Evolutionary conservation across 2,329 filamentous ascomycete genomes (phyloP).

Genomic region (Calonectria hawksworthii): DNA sequence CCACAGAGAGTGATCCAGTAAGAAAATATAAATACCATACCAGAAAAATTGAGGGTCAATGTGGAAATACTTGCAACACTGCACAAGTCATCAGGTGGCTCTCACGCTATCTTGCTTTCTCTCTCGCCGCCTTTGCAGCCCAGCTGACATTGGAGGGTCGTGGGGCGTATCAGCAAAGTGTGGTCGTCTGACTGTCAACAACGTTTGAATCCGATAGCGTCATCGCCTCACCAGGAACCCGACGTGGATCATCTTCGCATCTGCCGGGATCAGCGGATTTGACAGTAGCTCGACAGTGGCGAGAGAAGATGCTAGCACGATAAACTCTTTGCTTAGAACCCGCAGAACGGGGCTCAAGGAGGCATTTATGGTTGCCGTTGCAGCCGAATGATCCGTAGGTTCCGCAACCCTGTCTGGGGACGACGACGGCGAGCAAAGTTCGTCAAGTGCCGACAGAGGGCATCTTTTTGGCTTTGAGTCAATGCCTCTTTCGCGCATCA

Average conservation of each 20-base stretch:
- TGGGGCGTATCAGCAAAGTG: neutral
- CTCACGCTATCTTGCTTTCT: no score
- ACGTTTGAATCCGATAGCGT: conserved; percentile 16
- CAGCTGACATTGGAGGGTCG: neutral
- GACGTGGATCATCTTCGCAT: conserved; percentile 14
- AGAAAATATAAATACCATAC: neutral
- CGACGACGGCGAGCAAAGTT: neutral
- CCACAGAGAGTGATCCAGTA: neutral
- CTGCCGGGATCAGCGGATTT: conserved; percentile 21
- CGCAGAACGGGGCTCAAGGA: conserved; percentile 16
- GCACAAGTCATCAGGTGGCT: neutral
- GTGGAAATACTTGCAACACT: neutral
- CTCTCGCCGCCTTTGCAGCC: neutral
- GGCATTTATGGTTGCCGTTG: conserved; percentile 28
- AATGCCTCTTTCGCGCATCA: neutral
- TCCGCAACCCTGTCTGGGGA: conserved; percentile 7
- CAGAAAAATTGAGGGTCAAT: neutral
- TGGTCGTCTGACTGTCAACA: conserved; percentile 22
- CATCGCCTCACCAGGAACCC: conserved; percentile 14
- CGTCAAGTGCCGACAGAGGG: neutral
- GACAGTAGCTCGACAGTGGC: neutral
- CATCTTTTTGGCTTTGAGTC: neutral
- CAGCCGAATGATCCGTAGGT: conserved; percentile 30
- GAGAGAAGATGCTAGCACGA: conserved; percentile 5
- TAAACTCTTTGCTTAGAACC: neutral